These are phyloP conservation scores for Parathielavia appendiculata DNA, from an alignment of 495 filamentous ascomycete genomes.

Conservation along the genomic window DNA sequence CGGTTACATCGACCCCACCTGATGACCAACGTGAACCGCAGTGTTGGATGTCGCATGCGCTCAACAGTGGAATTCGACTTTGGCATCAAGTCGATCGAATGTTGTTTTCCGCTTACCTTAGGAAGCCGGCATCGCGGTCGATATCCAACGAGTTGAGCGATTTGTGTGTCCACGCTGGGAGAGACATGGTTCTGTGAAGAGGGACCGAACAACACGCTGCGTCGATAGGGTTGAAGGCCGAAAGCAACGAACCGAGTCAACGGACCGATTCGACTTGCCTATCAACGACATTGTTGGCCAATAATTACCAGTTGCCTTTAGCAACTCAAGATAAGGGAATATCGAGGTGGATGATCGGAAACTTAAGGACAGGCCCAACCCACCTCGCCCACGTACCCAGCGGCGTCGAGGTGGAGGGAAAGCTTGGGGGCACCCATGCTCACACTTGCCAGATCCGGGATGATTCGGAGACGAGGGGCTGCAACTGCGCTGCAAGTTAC, in stretches of 20 bases:
- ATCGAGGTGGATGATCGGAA: slow-evolving; percentile 1
- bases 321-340: slow-evolving; percentile 11
- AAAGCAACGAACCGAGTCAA: background rate
- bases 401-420: background rate
- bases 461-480: slow-evolving; percentile 13
- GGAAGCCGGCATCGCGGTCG: no score
- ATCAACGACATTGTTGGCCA: background rate
- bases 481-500: background rate
- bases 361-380: slow-evolving; percentile 1
- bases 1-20: slow-evolving; percentile 1
- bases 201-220: background rate
- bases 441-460: slow-evolving; percentile 13
- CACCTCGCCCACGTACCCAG: background rate
- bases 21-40: background rate
- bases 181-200: background rate
- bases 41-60: background rate
- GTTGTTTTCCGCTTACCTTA: no score
- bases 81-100: background rate
- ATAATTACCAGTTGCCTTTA: slow-evolving; percentile 17
- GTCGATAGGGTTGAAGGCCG: background rate
- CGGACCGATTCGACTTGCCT: slow-evolving; percentile 10
- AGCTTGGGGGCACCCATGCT: slow-evolving; percentile 6
- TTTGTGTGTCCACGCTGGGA: no score
- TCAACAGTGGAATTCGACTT: background rate
- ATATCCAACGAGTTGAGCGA: no score